Base-by-base conservation (phyloP, 1,284 basidiomycete genomes). In the Ustanciosporium gigantosporum region DNA sequence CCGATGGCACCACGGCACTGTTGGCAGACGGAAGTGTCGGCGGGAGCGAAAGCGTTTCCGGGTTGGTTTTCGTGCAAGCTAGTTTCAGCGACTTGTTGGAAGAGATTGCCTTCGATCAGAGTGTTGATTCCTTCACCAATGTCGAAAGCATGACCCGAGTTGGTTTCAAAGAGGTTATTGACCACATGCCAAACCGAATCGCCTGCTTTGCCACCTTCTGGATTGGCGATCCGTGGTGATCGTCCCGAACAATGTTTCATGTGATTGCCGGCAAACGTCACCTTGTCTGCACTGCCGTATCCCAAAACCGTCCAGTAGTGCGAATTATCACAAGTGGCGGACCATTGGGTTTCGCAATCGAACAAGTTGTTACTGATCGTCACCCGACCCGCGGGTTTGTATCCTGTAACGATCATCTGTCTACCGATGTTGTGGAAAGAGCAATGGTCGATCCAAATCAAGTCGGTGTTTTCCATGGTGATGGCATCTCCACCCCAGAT, bases 401-500 rank as follows among this genome's bases (percentile, higher is more conserved):
- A 52, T n/a, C 52, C 56, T 3, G 48, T 53, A 4, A 58, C 57
- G 41, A 68, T 52, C 15, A 58, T 45, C 25, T 68, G 66, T 0
- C 66, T 39, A 11, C 66, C 66, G 16, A 68, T 61, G n/a, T 41
- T 29, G 22, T 24, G 2, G 20, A 61, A 58, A 15, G 77, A 79
- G 14, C 52, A 25, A 23, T 56, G 36, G 55, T 72, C 65, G 27
- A 73, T 64, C 68, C 70, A 73, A 4, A 73, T 35, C 19, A 71
- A 41, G 20, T 53, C 51, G 11, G 57, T 44, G 15, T 57, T 58
- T 20, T 43, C 41, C 5, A 73, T 37, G 7, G 44, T 61, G 27
- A 70, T 47, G 13, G 52, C 74, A 32, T 76, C 74, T 17, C 74
- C 74, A 13, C 73, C 70, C 61, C 56, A 66, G 32, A 66, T 50